Conservation (phyloP, 2,329 filamentous ascomycete genomes). For the Zymoseptoria crescenta region DNA sequence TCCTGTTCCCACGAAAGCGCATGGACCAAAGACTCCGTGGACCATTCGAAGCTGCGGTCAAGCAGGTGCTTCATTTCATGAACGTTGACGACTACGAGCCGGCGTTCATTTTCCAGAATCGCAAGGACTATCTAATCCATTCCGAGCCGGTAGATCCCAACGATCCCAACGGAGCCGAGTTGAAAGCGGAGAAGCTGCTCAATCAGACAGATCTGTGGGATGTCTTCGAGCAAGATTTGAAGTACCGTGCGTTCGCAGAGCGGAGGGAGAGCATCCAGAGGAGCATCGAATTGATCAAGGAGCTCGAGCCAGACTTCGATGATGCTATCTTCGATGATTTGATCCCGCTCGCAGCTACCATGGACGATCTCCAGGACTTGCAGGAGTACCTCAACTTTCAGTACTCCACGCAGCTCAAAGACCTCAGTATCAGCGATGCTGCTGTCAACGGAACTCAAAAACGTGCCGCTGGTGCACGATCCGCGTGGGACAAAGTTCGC, state of each 20-base stretch:
- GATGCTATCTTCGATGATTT: constrained; percentile 76
- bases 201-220: constrained; percentile 93
- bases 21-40: constrained; percentile 63
- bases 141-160: constrained; percentile 63
- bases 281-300: constrained; percentile 67
- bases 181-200: constrained; percentile 76
- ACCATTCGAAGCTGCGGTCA: constrained; percentile 80
- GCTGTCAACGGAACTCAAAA: constrained; percentile 62
- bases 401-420: constrained; percentile 76
- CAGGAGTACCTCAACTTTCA: constrained; percentile 96
- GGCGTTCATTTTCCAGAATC: constrained; percentile 95
- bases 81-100: constrained; percentile 92
- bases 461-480: constrained; percentile 73
- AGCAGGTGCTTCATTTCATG: constrained; percentile 91
- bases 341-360: constrained; percentile 68
- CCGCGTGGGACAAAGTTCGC: constrained; percentile 75
- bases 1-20: constrained; percentile 78
- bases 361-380: constrained; percentile 93
- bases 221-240: constrained; percentile 88
- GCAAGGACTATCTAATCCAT: constrained; percentile 95
- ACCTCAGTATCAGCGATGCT: constrained; percentile 57
- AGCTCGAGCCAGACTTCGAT: constrained; percentile 48
- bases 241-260: constrained; percentile 86
- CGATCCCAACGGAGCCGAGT: constrained; percentile 63
- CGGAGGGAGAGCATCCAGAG: constrained; percentile 78